A percentile compares a stretch with the other conserved stretches of the same genome.
Evolutionary conservation across 768 basidiomycete species (phyloP).

Genomic region (Sporobolomyces roseus): DNA sequence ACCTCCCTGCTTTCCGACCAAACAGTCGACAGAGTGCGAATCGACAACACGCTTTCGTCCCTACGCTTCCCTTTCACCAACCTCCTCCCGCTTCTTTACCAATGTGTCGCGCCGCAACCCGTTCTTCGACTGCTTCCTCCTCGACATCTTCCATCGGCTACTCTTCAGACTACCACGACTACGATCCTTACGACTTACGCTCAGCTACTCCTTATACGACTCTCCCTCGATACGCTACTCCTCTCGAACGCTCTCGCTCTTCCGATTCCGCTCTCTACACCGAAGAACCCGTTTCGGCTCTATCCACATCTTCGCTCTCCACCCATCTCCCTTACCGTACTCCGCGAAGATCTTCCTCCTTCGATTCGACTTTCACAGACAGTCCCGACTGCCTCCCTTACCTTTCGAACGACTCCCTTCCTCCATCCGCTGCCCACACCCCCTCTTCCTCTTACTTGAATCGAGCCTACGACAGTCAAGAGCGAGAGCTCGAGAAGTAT

Average conservation of each 20-base stretch:
- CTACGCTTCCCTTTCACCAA: conserved; percentile 6
- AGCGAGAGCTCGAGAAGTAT: conserved; percentile 2
- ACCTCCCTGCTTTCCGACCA: background rate
- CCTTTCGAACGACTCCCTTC: background rate
- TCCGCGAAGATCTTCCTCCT: background rate
- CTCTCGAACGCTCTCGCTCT: background rate
- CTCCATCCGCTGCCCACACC: background rate
- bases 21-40: conserved; percentile 5
- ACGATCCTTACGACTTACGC: background rate
- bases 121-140: background rate
- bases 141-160: background rate
- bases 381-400: conserved; percentile 2
- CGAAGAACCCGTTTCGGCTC: background rate
- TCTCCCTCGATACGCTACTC: background rate
- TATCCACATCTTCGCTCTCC: background rate
- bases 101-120: conserved; percentile 11
- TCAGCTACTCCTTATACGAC: conserved; percentile 6
- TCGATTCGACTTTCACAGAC: background rate
- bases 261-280: background rate
- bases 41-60: conserved; percentile 5
- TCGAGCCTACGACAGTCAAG: background rate
- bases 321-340: background rate
- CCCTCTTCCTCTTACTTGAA: background rate
- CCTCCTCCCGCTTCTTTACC: conserved; percentile 8
- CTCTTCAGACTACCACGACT: background rate